Percentiles rank a stretch among this genome's conserved stretches.
Conservation (phyloP, 768 basidiomycete species). For the Boletus coccyginus region DNA sequence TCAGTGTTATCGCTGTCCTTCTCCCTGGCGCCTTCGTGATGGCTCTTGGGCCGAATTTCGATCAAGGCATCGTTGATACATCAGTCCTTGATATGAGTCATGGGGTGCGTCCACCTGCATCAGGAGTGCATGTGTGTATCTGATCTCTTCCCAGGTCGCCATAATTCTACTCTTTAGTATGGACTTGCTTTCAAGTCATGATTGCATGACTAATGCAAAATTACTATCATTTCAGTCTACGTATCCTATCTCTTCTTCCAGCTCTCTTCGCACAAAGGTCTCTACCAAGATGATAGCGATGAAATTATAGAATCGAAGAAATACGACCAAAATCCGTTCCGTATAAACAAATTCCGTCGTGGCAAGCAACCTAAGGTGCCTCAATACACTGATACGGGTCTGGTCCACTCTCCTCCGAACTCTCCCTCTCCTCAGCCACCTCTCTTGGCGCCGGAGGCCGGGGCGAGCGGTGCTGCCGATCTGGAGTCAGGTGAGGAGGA, state of each 20-base stretch:
- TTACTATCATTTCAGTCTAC: conserved; percentile 52
- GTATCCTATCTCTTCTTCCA: conserved; percentile 75
- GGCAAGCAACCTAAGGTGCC: conserved; percentile 5
- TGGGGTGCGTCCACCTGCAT: conserved; percentile 46
- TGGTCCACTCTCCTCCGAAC: conserved; percentile 5
- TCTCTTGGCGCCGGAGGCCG: background rate
- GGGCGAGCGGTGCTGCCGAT: background rate
- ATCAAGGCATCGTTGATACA: conserved; percentile 31
- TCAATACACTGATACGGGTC: background rate
- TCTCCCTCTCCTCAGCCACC: conserved; percentile 7
- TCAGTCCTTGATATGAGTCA: conserved; percentile 72
- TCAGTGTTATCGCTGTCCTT: conserved; percentile 78
- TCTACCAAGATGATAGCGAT: conserved; percentile 52
- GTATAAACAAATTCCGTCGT: conserved; percentile 12
- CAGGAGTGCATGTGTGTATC: background rate
- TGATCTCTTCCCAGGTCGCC: conserved; percentile 50
- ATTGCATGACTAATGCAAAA: background rate
- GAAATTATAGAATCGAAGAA: conserved; percentile 37
- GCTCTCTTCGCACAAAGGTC: conserved; percentile 69
- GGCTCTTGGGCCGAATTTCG: conserved; percentile 35
- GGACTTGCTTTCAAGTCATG: conserved; percentile 19
- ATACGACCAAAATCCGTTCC: conserved; percentile 43
- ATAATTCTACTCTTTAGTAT: conserved; percentile 74
- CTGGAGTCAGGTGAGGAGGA: conserved; percentile 25
- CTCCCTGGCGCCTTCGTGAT: conserved; percentile 77